Evolutionary conservation across 148 eudicot genomes (phyloP), one percentile per base, ranked within the genome.

Genomic region (Spergularia bocconei): DNA sequence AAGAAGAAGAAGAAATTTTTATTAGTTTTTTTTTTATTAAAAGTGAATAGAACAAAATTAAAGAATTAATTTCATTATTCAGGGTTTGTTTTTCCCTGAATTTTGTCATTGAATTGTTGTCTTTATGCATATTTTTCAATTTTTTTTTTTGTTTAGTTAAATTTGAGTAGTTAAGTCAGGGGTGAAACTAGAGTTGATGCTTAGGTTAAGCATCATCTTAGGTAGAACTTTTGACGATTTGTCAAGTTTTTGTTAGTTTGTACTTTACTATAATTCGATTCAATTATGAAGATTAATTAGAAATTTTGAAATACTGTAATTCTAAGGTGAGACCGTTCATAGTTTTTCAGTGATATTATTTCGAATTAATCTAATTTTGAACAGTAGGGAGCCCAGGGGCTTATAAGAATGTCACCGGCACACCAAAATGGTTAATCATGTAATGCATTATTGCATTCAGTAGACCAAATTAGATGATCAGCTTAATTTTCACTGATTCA

Each of bases 251-350:
- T 33, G 51, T 50, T 72, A 75, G 65, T 79, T 66, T 68, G n/a
- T 67, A 73, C 13, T 75, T 29, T 65, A 16, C 17, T 65, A 51
- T 58, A 25, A 57, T 57, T 50, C 16, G 36, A 61, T 75, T 75
- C 60, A 63, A 16, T 75, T 52, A 79, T 11, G 44, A 19, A 75
- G 4, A 80, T 21, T 13, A 70, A 20, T 19, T 75, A 39, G 58
- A 80, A 29, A 70, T 75, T 80, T 80, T 75, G 72, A 16, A 69
- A 68, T 76, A n/a, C n/a, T n/a, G n/a, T n/a, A n/a, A n/a, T n/a
- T n/a, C n/a, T n/a, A n/a, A n/a, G n/a, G n/a, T n/a, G n/a, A n/a
- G n/a, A n/a, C 2, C 4, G 2, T 10, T 58, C 10, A 11, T 56
- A 16, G 17, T 6, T 56, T 6, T 17, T 1, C 6, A 14, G 7